Percentiles rank a stretch among this genome's conserved stretches.
These are phyloP conservation scores for Pistacia atlantica DNA, from an alignment of 345 rosid species.

Conservation along the genomic window DNA sequence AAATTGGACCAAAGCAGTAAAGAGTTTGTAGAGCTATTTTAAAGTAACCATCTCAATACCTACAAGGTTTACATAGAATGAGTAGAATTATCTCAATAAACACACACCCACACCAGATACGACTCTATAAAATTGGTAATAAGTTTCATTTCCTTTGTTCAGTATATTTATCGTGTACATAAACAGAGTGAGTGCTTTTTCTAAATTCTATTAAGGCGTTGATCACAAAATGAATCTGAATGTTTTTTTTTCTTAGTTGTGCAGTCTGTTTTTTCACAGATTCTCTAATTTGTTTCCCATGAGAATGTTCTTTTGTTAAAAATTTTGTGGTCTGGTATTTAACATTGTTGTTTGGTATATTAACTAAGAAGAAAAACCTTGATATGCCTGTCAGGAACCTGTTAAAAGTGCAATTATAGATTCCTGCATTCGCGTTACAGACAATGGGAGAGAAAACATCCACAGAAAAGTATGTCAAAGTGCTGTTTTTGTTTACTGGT, in stretches of 20 bases:
- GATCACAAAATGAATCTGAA: background rate
- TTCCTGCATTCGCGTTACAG: conserved; percentile 85
- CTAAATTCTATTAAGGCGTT: background rate
- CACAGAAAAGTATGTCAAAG: conserved; percentile 69
- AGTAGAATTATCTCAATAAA: background rate
- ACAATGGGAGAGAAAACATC: conserved; percentile 93
- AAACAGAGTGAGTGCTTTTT: background rate
- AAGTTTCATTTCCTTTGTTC: background rate
- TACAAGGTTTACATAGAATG: background rate
- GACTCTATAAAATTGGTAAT: background rate
- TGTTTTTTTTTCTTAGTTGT: background rate
- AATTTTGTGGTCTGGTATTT: conserved; percentile 4
- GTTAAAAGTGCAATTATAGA: conserved; percentile 82
- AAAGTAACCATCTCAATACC: background rate
- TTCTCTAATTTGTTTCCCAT: background rate
- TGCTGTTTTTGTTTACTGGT: background rate
- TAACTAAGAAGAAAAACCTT: conserved; percentile 10
- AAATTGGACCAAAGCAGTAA: background rate
- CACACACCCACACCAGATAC: background rate
- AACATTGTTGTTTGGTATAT: background rate
- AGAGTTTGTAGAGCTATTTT: background rate
- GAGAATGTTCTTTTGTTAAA: background rate
- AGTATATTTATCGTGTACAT: background rate
- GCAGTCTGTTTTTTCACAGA: conserved; percentile 3
- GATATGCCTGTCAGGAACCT: conserved; percentile 49